Evolutionary conservation across 2,329 filamentous ascomycete species (phyloP).

Genomic region (Claviceps humidiphila): DNA sequence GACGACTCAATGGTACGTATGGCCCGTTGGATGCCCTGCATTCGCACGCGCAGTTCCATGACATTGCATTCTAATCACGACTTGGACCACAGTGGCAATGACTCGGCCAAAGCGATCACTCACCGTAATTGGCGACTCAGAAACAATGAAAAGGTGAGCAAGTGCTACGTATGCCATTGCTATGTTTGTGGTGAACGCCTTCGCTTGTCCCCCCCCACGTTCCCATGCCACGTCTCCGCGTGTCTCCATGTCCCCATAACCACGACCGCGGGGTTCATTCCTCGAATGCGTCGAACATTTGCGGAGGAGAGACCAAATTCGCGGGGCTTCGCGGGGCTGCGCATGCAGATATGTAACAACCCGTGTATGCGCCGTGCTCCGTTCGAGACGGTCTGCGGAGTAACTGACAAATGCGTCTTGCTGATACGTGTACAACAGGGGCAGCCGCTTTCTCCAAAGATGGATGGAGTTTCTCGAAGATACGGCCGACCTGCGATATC

Average conservation of each 20-base stretch:
- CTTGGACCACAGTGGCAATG: constrained; percentile 69
- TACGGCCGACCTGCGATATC: constrained; percentile 79
- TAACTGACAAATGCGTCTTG: background rate
- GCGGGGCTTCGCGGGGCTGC: background rate
- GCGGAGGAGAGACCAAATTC: too few species aligned
- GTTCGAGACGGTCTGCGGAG: too few species aligned
- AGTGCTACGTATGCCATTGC: background rate
- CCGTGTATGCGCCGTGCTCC: background rate
- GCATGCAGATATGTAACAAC: too few species aligned
- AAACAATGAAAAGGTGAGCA: constrained; percentile 74
- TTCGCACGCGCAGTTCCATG: too few species aligned
- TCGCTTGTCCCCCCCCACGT: too few species aligned
- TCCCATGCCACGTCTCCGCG: too few species aligned
- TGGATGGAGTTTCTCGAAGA: constrained; percentile 93
- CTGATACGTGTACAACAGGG: constrained; percentile 34
- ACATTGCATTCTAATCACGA: background rate
- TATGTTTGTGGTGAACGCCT: too few species aligned
- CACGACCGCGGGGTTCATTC: too few species aligned
- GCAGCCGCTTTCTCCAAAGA: constrained; percentile 68
- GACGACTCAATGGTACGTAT: constrained; percentile 71
- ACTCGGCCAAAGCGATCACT: constrained; percentile 84
- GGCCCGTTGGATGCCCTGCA: too few species aligned
- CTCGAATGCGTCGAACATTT: background rate
- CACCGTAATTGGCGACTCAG: constrained; percentile 84
- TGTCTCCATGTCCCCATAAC: too few species aligned